Evolutionary conservation across 768 basidiomycete species (phyloP).

Genomic region (Mycena metata): DNA sequence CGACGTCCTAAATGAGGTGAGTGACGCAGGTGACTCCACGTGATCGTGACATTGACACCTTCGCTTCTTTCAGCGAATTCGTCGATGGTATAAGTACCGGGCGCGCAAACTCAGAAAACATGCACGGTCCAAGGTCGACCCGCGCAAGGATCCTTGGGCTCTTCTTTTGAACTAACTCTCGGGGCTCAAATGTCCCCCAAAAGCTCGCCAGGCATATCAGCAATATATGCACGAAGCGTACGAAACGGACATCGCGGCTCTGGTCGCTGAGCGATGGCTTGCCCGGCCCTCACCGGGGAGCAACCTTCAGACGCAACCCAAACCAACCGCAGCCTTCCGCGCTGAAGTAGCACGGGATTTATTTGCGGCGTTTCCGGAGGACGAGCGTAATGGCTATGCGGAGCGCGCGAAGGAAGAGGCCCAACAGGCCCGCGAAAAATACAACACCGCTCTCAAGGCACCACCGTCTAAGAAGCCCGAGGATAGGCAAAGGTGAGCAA

Average conservation of each 20-base stretch:
- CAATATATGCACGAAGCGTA: slow-evolving; percentile 26
- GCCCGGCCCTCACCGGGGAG: not conserved
- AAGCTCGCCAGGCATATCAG: slow-evolving; percentile 29
- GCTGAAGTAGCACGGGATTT: no score
- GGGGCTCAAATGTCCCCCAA: slow-evolving; percentile 3
- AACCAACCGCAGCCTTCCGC: not conserved
- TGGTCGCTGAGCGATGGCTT: slow-evolving; percentile 3
- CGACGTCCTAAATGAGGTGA: no score
- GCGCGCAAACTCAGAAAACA: not conserved
- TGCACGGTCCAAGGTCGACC: not conserved
- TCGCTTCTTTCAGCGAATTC: slow-evolving; percentile 3
- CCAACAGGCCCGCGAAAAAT: slow-evolving; percentile 23
- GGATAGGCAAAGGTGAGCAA: slow-evolving; percentile 44
- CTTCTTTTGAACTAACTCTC: not conserved
- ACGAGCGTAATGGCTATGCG: no score
- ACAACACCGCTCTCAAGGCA: not conserved
- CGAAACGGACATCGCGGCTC: not conserved
- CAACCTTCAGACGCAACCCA: not conserved
- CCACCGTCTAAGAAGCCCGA: slow-evolving; percentile 19
- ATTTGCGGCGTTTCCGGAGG: no score
- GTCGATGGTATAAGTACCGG: slow-evolving; percentile 9
- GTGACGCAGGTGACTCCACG: no score
- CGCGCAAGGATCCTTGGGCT: not conserved
- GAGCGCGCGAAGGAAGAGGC: no score
- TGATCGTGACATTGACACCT: no score